Conservation (phyloP, 345 rosid species). For the Corchorus olitorius region DNA sequence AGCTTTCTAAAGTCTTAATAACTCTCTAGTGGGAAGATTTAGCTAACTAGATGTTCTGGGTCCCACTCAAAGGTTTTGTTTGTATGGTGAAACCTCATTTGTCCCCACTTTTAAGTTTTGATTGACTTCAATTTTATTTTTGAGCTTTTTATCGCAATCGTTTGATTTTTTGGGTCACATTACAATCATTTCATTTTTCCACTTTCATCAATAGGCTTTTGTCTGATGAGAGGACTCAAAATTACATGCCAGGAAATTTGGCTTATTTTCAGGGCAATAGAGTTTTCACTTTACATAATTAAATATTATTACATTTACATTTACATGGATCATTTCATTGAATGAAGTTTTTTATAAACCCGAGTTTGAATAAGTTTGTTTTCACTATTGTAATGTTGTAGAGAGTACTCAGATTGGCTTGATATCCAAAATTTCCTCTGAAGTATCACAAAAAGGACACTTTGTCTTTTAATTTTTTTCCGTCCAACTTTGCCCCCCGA, state of each 20-base stretch:
- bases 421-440: too few relatives aligned
- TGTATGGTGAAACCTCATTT: neutral
- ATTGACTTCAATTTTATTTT: neutral
- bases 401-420: too few relatives aligned
- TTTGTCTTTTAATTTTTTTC: too few relatives aligned
- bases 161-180: neutral
- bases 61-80: conserved; percentile 1
- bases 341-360: too few relatives aligned
- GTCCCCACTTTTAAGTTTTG: neutral
- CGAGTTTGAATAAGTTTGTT: too few relatives aligned
- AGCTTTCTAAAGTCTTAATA: conserved; percentile 20
- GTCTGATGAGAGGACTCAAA: neutral
- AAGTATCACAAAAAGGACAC: too few relatives aligned
- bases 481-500: too few relatives aligned
- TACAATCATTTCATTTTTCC: conserved; percentile 3
- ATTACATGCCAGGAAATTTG: neutral
- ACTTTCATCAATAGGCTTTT: neutral
- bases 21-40: conserved; percentile 23
- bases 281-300: neutral
- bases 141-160: neutral
- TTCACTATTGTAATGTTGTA: too few relatives aligned
- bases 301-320: too few relatives aligned
- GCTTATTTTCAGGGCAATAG: neutral
- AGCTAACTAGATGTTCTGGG: conserved; percentile 17
- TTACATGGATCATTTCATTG: too few relatives aligned